Conservation (phyloP, 2,329 filamentous ascomycete genomes). For the Penicillium sp. region DNA sequence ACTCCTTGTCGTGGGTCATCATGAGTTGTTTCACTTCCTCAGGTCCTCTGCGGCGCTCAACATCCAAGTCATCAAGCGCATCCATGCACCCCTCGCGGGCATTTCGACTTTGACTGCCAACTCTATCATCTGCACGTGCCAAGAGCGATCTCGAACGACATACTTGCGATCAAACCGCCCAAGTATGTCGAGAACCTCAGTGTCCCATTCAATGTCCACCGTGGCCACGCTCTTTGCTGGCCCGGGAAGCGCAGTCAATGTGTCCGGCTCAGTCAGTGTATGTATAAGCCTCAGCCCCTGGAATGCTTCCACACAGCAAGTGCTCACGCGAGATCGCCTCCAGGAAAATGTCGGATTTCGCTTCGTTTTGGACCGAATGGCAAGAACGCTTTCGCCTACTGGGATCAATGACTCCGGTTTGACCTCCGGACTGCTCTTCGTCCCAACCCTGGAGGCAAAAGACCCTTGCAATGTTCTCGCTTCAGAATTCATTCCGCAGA, state of each 20-base stretch:
- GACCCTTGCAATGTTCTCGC: constrained; percentile 66
- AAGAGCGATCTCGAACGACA: constrained; percentile 4
- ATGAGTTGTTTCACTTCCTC: not conserved
- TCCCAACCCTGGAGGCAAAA: constrained; percentile 65
- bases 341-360: constrained; percentile 37
- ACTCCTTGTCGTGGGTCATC: not conserved
- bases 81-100: constrained; percentile 3
- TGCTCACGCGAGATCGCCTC: not conserved
- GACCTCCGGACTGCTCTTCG: constrained; percentile 80
- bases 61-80: constrained; percentile 6
- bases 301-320: not conserved
- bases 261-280: constrained; percentile 39
- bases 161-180: constrained; percentile 6
- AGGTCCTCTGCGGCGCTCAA: not conserved
- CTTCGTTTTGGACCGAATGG: constrained; percentile 52
- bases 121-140: not conserved
- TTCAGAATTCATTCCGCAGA: constrained; percentile 67
- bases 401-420: constrained; percentile 62
- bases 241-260: constrained; percentile 33
- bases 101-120: constrained; percentile 3
- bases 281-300: constrained; percentile 17
- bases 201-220: constrained; percentile 30
- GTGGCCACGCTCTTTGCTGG: constrained; percentile 40
- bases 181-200: constrained; percentile 19
- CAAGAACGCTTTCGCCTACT: constrained; percentile 75